These are phyloP conservation scores for Tagetes erecta DNA, from an alignment of 129 eudicot species.

Conservation along the genomic window DNA sequence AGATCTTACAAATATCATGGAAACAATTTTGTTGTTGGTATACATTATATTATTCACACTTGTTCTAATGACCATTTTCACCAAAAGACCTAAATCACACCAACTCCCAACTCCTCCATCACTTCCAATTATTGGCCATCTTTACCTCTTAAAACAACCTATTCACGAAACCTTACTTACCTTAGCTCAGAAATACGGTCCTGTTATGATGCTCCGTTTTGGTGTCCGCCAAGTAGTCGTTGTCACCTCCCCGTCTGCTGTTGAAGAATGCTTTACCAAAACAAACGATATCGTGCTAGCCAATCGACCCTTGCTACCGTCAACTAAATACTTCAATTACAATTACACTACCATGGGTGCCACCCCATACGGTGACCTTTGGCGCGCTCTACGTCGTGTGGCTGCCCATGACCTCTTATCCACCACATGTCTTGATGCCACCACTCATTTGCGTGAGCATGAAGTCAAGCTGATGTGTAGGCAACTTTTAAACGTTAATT, in stretches of 20 bases:
- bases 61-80: no score
- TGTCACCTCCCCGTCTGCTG: constrained; percentile 42
- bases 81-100: not conserved
- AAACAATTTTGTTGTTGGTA: no score
- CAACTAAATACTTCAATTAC: constrained; percentile 22
- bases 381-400: constrained; percentile 39
- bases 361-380: constrained; percentile 34
- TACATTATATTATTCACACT: no score
- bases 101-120: constrained; percentile 25
- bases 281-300: constrained; percentile 45
- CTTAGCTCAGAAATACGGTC: constrained; percentile 44
- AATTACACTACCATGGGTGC: constrained; percentile 23
- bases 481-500: not conserved
- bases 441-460: constrained; percentile 31
- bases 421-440: constrained; percentile 19
- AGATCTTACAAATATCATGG: no score
- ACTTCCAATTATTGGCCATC: constrained; percentile 17
- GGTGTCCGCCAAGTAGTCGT: constrained; percentile 36
- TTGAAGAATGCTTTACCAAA: constrained; percentile 50
- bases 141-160: constrained; percentile 13
- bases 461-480: constrained; percentile 30
- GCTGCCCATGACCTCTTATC: constrained; percentile 26
- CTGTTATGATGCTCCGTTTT: constrained; percentile 36
- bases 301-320: constrained; percentile 30
- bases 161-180: constrained; percentile 17